These are phyloP conservation scores for Cyclotella distinguenda DNA, from an alignment of 108 stramenopile genomes.

Conservation along the genomic window DNA sequence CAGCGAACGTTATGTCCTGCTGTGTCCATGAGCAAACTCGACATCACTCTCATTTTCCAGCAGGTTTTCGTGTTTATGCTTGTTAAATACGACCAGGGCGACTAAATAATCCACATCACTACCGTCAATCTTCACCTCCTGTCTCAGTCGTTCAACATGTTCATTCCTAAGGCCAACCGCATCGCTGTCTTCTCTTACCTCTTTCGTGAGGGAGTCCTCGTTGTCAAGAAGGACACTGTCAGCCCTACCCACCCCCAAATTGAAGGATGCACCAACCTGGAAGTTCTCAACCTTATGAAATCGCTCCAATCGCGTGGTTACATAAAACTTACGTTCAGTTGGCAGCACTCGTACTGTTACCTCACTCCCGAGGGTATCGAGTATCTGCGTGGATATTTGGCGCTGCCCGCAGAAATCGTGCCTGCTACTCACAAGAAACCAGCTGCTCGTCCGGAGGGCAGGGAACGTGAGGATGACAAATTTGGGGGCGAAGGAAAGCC, in stretches of 20 bases:
- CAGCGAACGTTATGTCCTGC: background rate
- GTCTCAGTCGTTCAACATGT: slow-evolving; percentile 88
- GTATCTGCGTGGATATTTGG: slow-evolving; percentile 93
- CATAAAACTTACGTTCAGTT: slow-evolving; percentile 93
- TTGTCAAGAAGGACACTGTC: slow-evolving; percentile 97
- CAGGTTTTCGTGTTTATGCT: slow-evolving; percentile 47
- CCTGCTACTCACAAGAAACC: slow-evolving; percentile 95
- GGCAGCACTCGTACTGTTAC: slow-evolving; percentile 98
- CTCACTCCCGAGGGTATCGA: slow-evolving; percentile 95
- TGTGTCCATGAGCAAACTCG: background rate
- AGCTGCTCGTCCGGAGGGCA: slow-evolving; percentile 87
- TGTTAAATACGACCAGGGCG: slow-evolving; percentile 42
- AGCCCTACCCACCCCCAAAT: slow-evolving; percentile 89
- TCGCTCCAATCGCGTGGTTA: slow-evolving; percentile 83
- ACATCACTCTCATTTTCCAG: background rate
- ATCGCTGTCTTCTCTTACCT: slow-evolving; percentile 97
- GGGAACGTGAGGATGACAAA: slow-evolving; percentile 84
- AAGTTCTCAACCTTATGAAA: slow-evolving; percentile 95
- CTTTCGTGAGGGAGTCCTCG: slow-evolving; percentile 96
- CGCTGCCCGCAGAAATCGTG: slow-evolving; percentile 94
- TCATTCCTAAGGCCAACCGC: slow-evolving; percentile 96
- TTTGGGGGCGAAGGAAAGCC: slow-evolving; percentile 66
- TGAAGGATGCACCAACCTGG: slow-evolving; percentile 90
- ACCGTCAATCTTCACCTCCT: background rate
- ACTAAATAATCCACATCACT: background rate